Conservation (phyloP, 164 flowering plant genomes). For the Chloranthus sessilifolius region DNA sequence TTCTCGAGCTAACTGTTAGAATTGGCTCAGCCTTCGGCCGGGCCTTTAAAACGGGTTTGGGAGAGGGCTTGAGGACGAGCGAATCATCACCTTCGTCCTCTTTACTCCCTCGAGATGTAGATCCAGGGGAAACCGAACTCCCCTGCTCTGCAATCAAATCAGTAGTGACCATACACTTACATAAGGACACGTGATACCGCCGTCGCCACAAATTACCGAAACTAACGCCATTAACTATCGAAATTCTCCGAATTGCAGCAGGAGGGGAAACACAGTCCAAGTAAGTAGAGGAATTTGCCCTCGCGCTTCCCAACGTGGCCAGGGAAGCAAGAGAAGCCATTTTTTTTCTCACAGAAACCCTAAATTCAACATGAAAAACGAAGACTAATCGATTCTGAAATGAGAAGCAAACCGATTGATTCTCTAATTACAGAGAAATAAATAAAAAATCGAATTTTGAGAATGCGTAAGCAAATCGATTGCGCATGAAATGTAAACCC, state of each 20-base stretch:
- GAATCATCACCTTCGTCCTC: conserved; percentile 43
- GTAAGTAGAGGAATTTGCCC: conserved; percentile 36
- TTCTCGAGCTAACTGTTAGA: conserved; percentile 15
- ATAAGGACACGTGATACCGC: conserved; percentile 40
- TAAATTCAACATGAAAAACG: conserved; percentile 3
- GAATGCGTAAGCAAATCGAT: no score
- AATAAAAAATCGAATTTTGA: no score
- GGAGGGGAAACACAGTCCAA: conserved; percentile 30
- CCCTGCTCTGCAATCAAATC: conserved; percentile 57
- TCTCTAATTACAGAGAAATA: no score
- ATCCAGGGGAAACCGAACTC: conserved; percentile 43
- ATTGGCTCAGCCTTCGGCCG: conserved; percentile 23
- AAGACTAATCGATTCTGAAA: no score
- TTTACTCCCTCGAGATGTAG: conserved; percentile 35
- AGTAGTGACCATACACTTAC: conserved; percentile 63
- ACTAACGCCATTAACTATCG: conserved; percentile 27
- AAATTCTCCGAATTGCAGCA: conserved; percentile 17
- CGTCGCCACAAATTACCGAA: conserved; percentile 27
- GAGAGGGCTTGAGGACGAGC: conserved; percentile 62
- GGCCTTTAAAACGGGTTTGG: conserved; percentile 59
- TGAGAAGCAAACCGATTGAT: no score
- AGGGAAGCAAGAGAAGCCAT: conserved; percentile 78
- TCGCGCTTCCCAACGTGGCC: conserved; percentile 57
- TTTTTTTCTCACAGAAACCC: not conserved
- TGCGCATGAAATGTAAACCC: no score